These are phyloP conservation scores for Collybia sp. DNA, from an alignment of 768 basidiomycete species.

Conservation along the genomic window DNA sequence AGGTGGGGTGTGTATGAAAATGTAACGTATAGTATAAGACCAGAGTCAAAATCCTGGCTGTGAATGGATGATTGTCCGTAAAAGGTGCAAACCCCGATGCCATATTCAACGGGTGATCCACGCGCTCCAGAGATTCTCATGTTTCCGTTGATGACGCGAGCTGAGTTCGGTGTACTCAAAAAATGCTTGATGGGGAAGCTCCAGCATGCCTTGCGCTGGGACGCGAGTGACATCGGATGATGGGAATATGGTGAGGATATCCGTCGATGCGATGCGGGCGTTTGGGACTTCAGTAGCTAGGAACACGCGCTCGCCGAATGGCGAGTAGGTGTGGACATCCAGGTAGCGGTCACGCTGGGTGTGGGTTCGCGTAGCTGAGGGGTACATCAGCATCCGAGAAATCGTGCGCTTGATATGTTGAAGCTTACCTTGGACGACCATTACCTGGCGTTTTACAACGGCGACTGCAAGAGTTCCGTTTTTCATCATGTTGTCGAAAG, in stretches of 20 bases:
- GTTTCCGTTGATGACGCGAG: constrained; percentile 45
- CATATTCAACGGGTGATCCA: constrained; percentile 22
- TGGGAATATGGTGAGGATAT: constrained; percentile 58
- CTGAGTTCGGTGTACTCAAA: constrained; percentile 52
- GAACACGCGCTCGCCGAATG: constrained; percentile 64
- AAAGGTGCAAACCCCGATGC: no score
- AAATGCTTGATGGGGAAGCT: constrained; percentile 57
- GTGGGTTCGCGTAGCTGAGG: constrained; percentile 53
- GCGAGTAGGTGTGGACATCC: constrained; percentile 61
- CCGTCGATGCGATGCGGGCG: constrained; percentile 56
- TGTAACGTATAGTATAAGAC: no score
- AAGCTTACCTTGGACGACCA: constrained; percentile 60
- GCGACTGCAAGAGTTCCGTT: constrained; percentile 65
- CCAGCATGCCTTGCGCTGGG: constrained; percentile 49
- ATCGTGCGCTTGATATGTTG: neutral
- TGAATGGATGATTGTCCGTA: no score
- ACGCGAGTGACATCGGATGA: constrained; percentile 26
- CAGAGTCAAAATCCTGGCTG: no score
- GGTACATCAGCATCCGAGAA: neutral
- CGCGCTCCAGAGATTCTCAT: constrained; percentile 56
- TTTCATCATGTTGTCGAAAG: constrained; percentile 31
- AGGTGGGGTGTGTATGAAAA: no score
- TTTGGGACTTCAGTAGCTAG: constrained; percentile 53
- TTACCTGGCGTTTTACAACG: constrained; percentile 61
- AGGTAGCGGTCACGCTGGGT: constrained; percentile 50